A percentile compares a stretch with the other conserved stretches of the same genome.
These are phyloP conservation scores for Yamagishiella unicocca DNA, from an alignment of 139 green algal genomes.

Conservation along the genomic window DNA sequence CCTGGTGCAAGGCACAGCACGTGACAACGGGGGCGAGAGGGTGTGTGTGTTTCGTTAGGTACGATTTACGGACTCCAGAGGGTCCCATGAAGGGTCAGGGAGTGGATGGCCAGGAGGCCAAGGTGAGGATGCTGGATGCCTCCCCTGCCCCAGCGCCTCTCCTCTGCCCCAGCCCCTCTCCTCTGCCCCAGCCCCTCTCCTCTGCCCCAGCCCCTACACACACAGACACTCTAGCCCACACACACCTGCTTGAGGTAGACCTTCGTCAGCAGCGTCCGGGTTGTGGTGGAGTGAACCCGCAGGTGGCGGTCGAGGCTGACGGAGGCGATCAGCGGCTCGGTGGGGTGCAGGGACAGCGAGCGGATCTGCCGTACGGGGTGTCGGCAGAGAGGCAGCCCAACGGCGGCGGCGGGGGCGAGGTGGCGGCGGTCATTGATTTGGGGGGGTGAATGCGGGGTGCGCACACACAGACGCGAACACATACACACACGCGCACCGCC, in stretches of 20 bases:
- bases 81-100: neutral
- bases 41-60: too few relatives aligned
- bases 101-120: neutral
- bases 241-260: slow-evolving; percentile 75
- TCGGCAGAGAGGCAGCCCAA: neutral
- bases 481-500: too few relatives aligned
- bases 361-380: slow-evolving; percentile 11
- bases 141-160: neutral
- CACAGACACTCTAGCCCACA: neutral
- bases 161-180: neutral
- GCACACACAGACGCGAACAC: too few relatives aligned
- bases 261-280: slow-evolving; percentile 55
- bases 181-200: neutral
- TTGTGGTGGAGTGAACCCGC: slow-evolving; percentile 69
- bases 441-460: too few relatives aligned
- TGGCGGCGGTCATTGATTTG: neutral
- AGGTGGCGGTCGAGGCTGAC: slow-evolving; percentile 79
- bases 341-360: slow-evolving; percentile 66
- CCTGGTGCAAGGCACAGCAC: neutral
- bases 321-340: slow-evolving; percentile 65
- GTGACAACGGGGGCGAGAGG: too few relatives aligned
- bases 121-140: neutral
- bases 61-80: neutral
- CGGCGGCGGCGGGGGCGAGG: neutral
- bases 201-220: neutral